Conservation (phyloP, 1,284 basidiomycete genomes). For the Melampsora americana region DNA sequence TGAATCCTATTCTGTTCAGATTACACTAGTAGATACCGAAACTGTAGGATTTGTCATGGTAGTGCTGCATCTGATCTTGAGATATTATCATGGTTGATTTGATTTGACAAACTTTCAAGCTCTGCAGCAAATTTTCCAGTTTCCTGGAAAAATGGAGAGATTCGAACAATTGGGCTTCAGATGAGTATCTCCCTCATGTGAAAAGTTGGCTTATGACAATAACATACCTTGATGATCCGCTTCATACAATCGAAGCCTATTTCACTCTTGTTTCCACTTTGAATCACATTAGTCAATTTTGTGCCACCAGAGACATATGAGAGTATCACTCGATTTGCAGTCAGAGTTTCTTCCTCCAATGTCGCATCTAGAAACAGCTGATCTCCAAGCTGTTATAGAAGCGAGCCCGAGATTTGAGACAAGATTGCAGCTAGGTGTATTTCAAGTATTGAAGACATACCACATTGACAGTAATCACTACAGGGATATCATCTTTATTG, state of each 20-base stretch:
- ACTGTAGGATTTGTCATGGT: neutral
- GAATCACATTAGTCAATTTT: slow-evolving; percentile 38
- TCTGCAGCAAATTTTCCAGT: neutral
- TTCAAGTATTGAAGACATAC: slow-evolving; percentile 6
- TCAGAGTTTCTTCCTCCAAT: slow-evolving; percentile 41
- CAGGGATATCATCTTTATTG: slow-evolving; percentile 22
- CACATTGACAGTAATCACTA: slow-evolving; percentile 33
- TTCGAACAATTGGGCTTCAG: neutral
- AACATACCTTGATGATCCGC: slow-evolving; percentile 35
- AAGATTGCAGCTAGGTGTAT: neutral
- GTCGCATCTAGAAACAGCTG: slow-evolving; percentile 40
- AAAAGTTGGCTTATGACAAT: neutral
- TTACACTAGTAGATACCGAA: no score
- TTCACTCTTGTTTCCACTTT: slow-evolving; percentile 42
- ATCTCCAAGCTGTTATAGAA: slow-evolving; percentile 28
- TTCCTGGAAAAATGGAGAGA: neutral
- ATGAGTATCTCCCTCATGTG: neutral
- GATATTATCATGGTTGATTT: neutral
- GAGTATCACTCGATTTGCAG: slow-evolving; percentile 34
- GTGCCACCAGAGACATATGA: slow-evolving; percentile 34
- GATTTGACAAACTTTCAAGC: slow-evolving; percentile 3
- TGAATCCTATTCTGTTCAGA: no score
- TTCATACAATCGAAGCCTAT: slow-evolving; percentile 33
- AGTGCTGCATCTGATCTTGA: neutral
- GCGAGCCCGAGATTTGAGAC: neutral